These are phyloP conservation scores for Vitis rupestris DNA, from an alignment of 164 flowering plant species.

Conservation along the genomic window DNA sequence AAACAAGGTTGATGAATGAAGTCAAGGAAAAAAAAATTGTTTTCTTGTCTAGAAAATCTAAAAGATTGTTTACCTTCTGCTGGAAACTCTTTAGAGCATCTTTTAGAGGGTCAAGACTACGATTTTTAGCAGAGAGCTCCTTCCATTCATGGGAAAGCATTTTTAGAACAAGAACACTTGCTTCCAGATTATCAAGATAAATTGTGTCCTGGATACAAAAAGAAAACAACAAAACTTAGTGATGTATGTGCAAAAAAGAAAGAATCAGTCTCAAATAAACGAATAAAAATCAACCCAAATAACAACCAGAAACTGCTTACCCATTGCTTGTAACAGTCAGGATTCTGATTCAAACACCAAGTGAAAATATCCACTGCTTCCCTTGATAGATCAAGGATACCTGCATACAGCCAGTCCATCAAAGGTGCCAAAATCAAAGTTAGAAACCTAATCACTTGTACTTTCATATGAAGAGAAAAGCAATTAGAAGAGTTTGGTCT, in stretches of 20 bases:
- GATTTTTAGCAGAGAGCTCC: slow-evolving; percentile 41
- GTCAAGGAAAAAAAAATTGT: not conserved
- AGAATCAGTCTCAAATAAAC: not conserved
- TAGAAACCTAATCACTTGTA: no score
- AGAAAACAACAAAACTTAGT: not conserved
- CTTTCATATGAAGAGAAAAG: not conserved
- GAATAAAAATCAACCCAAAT: not conserved
- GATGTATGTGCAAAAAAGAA: not conserved
- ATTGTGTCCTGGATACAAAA: slow-evolving; percentile 56
- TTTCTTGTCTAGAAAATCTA: not conserved
- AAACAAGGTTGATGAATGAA: not conserved
- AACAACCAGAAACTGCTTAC: slow-evolving; percentile 33
- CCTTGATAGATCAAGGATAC: slow-evolving; percentile 48
- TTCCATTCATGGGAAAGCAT: slow-evolving; percentile 70
- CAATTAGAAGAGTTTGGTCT: not conserved
- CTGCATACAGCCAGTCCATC: slow-evolving; percentile 33
- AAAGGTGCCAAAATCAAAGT: no score
- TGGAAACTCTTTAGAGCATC: slow-evolving; percentile 59
- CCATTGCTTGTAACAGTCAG: slow-evolving; percentile 85
- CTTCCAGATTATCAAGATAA: slow-evolving; percentile 67
- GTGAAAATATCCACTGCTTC: slow-evolving; percentile 65
- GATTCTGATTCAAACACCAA: slow-evolving; percentile 71
- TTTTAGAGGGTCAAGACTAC: slow-evolving; percentile 43
- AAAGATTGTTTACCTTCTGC: slow-evolving; percentile 50
- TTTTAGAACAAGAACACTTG: slow-evolving; percentile 61